phyloP scores from a whole-genome alignment of 1,284 basidiomycete species.

The Leucoagaricus sp. region DNA sequence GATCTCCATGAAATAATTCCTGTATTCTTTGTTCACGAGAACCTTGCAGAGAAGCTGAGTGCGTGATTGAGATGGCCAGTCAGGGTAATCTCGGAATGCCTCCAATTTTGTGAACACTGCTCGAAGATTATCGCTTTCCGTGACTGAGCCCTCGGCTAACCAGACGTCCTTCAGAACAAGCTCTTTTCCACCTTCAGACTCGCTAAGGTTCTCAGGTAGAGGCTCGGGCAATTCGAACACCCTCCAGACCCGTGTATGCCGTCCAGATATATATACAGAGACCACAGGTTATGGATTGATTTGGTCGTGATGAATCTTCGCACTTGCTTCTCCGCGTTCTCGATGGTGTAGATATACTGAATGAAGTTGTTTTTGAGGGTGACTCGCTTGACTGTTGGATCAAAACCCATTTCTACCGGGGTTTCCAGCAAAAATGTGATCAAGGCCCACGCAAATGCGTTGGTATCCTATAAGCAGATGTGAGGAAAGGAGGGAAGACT shows the following conservation, averaged over 20 bases:
- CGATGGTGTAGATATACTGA: slow-evolving; percentile 2
- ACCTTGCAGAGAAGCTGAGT: neutral
- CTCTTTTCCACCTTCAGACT: neutral
- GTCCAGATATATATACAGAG: slow-evolving; percentile 11
- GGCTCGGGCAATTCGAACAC: neutral
- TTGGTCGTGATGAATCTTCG: slow-evolving; percentile 9
- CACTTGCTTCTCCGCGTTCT: neutral
- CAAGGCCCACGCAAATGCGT: neutral
- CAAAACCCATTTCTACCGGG: slow-evolving; percentile 12
- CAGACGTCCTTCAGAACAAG: slow-evolving; percentile 16
- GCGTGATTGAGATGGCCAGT: neutral
- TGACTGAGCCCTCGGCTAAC: neutral
- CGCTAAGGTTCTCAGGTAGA: neutral
- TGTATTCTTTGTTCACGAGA: neutral
- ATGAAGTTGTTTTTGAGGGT: neutral
- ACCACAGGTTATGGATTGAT: neutral
- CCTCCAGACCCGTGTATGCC: slow-evolving; percentile 10
- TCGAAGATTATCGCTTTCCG: slow-evolving; percentile 13
- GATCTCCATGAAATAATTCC: slow-evolving; percentile 1
- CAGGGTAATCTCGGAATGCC: neutral
- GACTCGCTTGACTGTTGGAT: slow-evolving; percentile 5
- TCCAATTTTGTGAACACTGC: neutral
- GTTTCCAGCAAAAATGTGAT: slow-evolving; percentile 10
- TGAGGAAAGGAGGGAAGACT: neutral
- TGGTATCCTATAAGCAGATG: neutral